Evolutionary conservation across 768 basidiomycete genomes (phyloP), one percentile per base, ranked within the genome.

Genomic region (Tremella fuciformis): DNA sequence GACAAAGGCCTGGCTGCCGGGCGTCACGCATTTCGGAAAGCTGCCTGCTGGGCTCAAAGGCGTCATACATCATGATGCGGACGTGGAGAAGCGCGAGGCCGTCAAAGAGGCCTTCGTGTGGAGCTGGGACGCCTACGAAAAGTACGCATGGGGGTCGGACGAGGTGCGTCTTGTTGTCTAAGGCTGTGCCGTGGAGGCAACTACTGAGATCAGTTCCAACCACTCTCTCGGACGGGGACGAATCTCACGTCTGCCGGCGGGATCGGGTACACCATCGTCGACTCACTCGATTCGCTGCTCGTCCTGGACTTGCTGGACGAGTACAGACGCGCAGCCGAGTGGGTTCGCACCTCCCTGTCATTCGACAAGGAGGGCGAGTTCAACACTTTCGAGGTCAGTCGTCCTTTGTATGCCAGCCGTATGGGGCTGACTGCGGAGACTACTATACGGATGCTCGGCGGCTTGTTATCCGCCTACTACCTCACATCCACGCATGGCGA

Each of bases 391-490:
- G 93, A 97, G 82, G 91, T 89, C 61, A 42, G 84, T 60, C 7
- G 0, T 1, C 21, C 21, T 24, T 13, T 19, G 46, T 15, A 38
- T 40, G 46, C 37, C 52, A 25, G 38, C 8, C 6, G 50, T 19
- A 25, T 11, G 1, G n/a, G 11, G 50, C 58, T 59, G 46, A 60
- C 38, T 26, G 19, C 13, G 3, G 24, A 93, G 90, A 92, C 89
- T 1, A 96, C 91, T 0, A 97, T 96, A 53, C 86, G 93, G 21
- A 83, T 94, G 0, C 81, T 98, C 2, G 93, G 94, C 8, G 94
- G 94, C 0, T 82, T 98, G 3, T 80, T 97, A 1, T 85, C 91
- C 1, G 88, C 91, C 0, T 86, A 91, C 70, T 84, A 91, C 68
- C 82, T 96, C 9, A 86, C 89, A 0, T 81, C 80, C 15, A 63